Evolutionary conservation across 2,329 filamentous ascomycete genomes (phyloP).

Genomic region (Pseudocercospora musae): DNA sequence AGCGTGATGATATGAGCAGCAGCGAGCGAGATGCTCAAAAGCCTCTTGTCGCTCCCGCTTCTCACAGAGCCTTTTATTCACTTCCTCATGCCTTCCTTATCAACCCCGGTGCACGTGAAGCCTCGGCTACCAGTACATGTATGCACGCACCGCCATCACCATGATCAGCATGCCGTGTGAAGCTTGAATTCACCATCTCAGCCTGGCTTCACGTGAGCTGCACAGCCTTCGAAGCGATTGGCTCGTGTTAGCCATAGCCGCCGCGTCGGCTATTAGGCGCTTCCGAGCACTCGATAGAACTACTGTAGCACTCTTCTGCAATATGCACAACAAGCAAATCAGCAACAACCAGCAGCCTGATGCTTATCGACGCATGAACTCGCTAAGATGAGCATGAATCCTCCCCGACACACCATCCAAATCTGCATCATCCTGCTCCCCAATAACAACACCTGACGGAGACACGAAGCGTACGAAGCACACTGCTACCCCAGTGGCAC

Average conservation of each 20-base stretch:
- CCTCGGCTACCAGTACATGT: no score
- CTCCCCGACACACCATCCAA: slow-evolving; percentile 13
- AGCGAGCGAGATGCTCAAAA: neutral
- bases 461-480: neutral
- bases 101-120: neutral
- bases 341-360: slow-evolving; percentile 2
- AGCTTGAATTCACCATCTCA: neutral
- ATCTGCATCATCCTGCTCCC: slow-evolving; percentile 28
- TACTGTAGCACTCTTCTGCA: neutral
- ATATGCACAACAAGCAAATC: slow-evolving; percentile 5
- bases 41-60: neutral
- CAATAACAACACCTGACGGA: slow-evolving; percentile 30
- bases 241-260: neutral
- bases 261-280: neutral
- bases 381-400: slow-evolving; percentile 22
- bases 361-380: slow-evolving; percentile 7
- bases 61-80: neutral
- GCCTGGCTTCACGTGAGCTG: neutral
- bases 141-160: neutral
- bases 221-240: neutral
- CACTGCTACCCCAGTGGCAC: neutral
- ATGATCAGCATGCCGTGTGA: neutral
- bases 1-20: neutral
- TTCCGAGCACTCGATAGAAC: neutral
- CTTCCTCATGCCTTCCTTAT: slow-evolving; percentile 1